phyloP scores from a whole-genome alignment of 2,329 filamentous ascomycete genomes.

The Plectosphaerella plurivora region DNA sequence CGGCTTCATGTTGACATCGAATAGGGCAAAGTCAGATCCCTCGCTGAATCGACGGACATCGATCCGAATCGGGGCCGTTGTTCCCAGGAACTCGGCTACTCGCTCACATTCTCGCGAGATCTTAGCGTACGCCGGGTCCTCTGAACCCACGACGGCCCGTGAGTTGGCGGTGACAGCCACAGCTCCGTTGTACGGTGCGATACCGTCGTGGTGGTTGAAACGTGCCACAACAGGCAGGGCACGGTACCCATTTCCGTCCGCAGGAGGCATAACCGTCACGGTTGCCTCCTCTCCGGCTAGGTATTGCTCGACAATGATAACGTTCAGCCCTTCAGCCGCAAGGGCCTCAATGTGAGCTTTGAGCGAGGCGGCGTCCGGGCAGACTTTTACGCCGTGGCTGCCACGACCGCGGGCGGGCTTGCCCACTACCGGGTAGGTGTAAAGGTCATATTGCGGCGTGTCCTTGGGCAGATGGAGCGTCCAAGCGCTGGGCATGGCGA shows the following conservation, averaged over 20 bases:
- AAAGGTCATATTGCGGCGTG: neutral
- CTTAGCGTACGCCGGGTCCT: conserved; percentile 24
- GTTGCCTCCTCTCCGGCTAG: conserved; percentile 44
- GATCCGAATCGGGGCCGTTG: conserved; percentile 40
- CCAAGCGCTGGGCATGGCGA: conserved; percentile 35
- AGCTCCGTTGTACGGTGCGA: conserved; percentile 44
- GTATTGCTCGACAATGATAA: conserved; percentile 42
- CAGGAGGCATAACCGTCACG: conserved; percentile 46
- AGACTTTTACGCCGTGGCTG: conserved; percentile 45
- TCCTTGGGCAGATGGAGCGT: conserved; percentile 12
- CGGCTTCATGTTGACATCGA: conserved; percentile 49
- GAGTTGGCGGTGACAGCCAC: conserved; percentile 45
- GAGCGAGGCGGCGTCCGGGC: conserved; percentile 23
- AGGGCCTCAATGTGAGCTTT: conserved; percentile 26
- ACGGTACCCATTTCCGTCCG: conserved; percentile 28
- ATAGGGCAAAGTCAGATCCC: conserved; percentile 35
- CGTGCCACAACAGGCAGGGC: conserved; percentile 37
- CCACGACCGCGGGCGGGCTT: conserved; percentile 45
- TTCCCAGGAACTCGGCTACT: conserved; percentile 30
- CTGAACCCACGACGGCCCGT: conserved; percentile 26
- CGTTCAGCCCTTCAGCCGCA: conserved; percentile 24
- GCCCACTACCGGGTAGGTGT: conserved; percentile 32
- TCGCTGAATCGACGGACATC: conserved; percentile 35
- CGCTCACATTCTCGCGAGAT: conserved; percentile 32
- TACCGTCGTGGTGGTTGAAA: conserved; percentile 41